These are phyloP conservation scores for Acer negundo DNA, from an alignment of 345 rosid species.

Conservation along the genomic window DNA sequence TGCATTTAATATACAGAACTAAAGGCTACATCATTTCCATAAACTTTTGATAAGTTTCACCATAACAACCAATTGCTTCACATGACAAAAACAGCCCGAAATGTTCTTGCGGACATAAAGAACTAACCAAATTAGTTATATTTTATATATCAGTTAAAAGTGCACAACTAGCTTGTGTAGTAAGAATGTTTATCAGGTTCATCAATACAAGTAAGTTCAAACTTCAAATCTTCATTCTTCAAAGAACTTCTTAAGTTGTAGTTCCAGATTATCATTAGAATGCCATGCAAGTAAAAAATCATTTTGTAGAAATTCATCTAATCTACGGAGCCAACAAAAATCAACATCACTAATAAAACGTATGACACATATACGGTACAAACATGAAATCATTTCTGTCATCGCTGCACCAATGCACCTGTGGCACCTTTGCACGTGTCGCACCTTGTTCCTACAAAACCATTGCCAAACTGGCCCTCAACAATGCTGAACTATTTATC, in stretches of 20 bases:
- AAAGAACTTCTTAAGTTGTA: not conserved
- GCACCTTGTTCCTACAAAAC: not conserved
- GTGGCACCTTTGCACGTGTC: not conserved
- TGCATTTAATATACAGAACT: constrained; percentile 3
- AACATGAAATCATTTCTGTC: not conserved
- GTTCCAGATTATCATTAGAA: not conserved
- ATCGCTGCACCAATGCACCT: not conserved
- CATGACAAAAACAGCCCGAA: not conserved
- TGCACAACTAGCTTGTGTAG: not conserved
- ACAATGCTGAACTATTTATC: not conserved
- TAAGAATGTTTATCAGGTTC: not conserved
- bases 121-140: not conserved
- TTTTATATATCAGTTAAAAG: not conserved
- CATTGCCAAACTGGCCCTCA: not conserved
- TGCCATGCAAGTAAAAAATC: no score
- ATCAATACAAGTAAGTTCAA: not conserved
- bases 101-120: no score
- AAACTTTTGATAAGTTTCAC: not conserved
- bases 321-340: constrained; percentile 1
- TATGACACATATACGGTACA: not conserved
- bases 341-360: not conserved
- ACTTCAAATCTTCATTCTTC: not conserved
- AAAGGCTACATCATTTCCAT: not conserved
- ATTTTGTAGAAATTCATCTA: not conserved
- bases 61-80: constrained; percentile 4